phyloP scores from a whole-genome alignment of 83 land plant species.

The Picea mariana region DNA sequence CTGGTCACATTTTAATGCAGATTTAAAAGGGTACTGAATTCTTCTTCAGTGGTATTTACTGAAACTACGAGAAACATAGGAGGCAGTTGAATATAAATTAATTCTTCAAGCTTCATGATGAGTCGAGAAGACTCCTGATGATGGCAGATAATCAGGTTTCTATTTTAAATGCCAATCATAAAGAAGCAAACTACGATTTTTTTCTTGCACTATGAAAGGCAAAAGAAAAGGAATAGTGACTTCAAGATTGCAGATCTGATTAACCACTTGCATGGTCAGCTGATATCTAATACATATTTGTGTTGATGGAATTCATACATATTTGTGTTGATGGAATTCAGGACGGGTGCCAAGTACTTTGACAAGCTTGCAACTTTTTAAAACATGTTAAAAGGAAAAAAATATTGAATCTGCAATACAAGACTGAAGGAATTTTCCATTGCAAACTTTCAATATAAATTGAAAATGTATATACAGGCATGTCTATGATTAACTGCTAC shows the following conservation, averaged over 20 bases:
- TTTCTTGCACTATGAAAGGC: conserved; percentile 57
- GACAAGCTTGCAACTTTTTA: conserved; percentile 31
- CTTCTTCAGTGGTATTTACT: conserved; percentile 50
- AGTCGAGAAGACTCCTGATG: conserved; percentile 33
- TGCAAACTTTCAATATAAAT: too few relatives aligned
- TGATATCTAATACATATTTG: conserved; percentile 23
- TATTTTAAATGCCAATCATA: conserved; percentile 25
- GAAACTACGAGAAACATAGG: conserved; percentile 66
- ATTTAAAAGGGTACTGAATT: conserved; percentile 45
- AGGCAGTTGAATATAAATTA: conserved; percentile 34
- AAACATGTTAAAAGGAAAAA: not conserved
- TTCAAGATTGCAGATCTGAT: conserved; percentile 67
- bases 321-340: conserved; percentile 79
- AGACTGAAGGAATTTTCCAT: too few relatives aligned
- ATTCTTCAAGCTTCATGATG: conserved; percentile 23
- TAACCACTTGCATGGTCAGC: conserved; percentile 45
- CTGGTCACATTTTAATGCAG: conserved; percentile 56
- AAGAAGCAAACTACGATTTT: conserved; percentile 54
- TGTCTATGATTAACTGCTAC: too few relatives aligned
- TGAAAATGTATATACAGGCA: too few relatives aligned
- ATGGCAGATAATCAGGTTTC: conserved; percentile 43
- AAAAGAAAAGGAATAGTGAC: conserved; percentile 35
- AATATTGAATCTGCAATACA: too few relatives aligned
- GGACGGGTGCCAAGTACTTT: conserved; percentile 55
- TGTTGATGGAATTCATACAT: too few relatives aligned